Conservation (phyloP, 768 basidiomycete species). For the Podaxis mareebaensis region DNA sequence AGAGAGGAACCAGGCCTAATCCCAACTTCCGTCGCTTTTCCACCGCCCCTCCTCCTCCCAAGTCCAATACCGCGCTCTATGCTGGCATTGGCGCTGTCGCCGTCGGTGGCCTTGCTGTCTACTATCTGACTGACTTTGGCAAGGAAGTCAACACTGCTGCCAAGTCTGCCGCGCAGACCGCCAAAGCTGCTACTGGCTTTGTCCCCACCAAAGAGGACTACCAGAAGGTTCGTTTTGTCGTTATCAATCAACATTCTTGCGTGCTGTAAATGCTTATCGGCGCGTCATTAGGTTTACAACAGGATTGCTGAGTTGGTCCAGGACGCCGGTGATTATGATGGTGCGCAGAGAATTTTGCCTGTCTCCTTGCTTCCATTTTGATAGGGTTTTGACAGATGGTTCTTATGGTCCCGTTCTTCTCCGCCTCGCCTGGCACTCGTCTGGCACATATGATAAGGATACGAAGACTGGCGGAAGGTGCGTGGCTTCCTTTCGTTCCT, state of each 20-base stretch:
- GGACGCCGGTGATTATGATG: constrained; percentile 83
- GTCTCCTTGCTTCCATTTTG: constrained; percentile 15
- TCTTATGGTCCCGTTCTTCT: constrained; percentile 87
- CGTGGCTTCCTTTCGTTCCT: constrained; percentile 19
- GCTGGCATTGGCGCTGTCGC: constrained; percentile 62
- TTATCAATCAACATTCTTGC: not conserved
- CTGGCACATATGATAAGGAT: constrained; percentile 89
- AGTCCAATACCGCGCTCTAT: constrained; percentile 60
- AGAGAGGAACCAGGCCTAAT: constrained; percentile 20
- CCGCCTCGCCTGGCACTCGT: constrained; percentile 93
- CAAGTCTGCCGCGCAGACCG: constrained; percentile 62
- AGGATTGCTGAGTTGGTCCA: constrained; percentile 77
- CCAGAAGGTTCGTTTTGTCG: constrained; percentile 61
- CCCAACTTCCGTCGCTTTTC: constrained; percentile 51
- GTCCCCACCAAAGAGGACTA: constrained; percentile 83
- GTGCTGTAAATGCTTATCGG: not conserved
- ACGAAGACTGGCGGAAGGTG: constrained; percentile 79
- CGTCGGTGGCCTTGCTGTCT: constrained; percentile 61
- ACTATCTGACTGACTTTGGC: constrained; percentile 54
- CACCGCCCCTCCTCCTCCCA: constrained; percentile 49
- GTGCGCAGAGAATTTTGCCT: constrained; percentile 38
- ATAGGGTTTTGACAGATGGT: constrained; percentile 55
- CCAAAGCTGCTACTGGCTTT: constrained; percentile 68
- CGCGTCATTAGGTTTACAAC: constrained; percentile 76
- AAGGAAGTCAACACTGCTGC: constrained; percentile 53